Conservation (phyloP, 1,284 basidiomycete species). For the Leccinum subspadiceum region DNA sequence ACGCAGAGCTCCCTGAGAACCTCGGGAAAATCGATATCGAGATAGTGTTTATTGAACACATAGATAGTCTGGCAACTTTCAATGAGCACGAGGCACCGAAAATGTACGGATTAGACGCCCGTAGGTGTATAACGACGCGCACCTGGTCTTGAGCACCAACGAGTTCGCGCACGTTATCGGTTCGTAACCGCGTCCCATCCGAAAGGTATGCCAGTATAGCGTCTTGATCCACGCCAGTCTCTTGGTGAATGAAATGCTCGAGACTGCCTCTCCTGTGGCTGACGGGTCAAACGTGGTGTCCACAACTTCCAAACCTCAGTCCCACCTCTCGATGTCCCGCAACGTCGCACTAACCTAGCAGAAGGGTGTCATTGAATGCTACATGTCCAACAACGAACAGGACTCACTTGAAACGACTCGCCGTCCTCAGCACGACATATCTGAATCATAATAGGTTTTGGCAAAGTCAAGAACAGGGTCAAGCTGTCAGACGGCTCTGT, state of each 20-base stretch:
- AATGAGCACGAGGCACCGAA: conserved; percentile 5
- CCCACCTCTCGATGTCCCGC: conserved; percentile 72
- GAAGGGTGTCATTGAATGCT: conserved; percentile 1
- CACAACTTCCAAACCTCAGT: conserved; percentile 1
- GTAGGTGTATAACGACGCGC: background rate
- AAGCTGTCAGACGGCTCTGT: background rate
- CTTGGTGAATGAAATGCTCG: conserved; percentile 63
- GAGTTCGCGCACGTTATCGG: conserved; percentile 68
- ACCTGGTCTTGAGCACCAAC: conserved; percentile 73
- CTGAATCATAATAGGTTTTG: conserved; percentile 51
- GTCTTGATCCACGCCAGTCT: conserved; percentile 63
- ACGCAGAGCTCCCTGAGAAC: conserved; percentile 57
- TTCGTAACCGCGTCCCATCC: conserved; percentile 67
- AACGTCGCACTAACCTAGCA: conserved; percentile 60
- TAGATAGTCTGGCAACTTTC: conserved; percentile 58
- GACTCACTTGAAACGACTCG: conserved; percentile 48
- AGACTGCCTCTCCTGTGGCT: conserved; percentile 53
- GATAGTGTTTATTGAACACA: conserved; percentile 76
- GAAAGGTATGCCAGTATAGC: conserved; percentile 73
- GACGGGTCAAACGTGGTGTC: conserved; percentile 12
- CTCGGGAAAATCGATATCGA: conserved; percentile 64
- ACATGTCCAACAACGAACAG: background rate
- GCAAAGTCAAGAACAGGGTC: conserved; percentile 7
- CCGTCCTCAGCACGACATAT: conserved; percentile 77
- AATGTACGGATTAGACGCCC: background rate